Conservation (phyloP, 202 grass and related monocot species). For the Digitaria exilis region DNA sequence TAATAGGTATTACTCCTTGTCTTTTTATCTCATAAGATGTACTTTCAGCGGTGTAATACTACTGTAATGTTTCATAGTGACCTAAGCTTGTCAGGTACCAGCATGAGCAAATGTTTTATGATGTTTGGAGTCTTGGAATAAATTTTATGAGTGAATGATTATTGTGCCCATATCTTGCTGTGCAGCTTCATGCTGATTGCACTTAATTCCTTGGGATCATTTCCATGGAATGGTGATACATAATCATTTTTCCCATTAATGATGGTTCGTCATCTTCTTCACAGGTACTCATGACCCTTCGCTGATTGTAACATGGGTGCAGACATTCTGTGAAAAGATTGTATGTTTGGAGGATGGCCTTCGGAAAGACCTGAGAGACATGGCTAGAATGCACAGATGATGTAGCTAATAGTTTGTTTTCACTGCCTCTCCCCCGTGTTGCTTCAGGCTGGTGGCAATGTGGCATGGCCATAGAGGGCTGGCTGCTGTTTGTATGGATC, state of each 20-base stretch:
- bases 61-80: slow-evolving; percentile 9
- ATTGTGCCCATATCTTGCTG: background rate
- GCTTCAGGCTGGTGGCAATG: background rate
- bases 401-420: background rate
- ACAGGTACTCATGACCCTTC: slow-evolving; percentile 52
- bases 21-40: background rate
- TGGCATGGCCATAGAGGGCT: background rate
- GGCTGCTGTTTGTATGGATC: background rate
- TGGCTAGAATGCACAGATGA: slow-evolving; percentile 8
- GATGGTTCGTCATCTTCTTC: slow-evolving; percentile 29
- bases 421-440: background rate
- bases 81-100: slow-evolving; percentile 53
- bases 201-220: background rate
- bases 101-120: slow-evolving; percentile 6
- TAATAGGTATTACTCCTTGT: background rate
- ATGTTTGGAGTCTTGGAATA: slow-evolving; percentile 7
- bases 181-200: background rate
- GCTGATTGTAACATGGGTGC: slow-evolving; percentile 15
- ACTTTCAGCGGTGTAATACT: background rate
- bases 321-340: background rate
- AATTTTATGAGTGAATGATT: background rate
- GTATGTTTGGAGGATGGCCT: background rate
- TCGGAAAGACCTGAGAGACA: background rate
- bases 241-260: background rate
- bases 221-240: background rate